phyloP scores from a whole-genome alignment of 352 stramenopile genomes.

The Globisporangium takayamanum region DNA sequence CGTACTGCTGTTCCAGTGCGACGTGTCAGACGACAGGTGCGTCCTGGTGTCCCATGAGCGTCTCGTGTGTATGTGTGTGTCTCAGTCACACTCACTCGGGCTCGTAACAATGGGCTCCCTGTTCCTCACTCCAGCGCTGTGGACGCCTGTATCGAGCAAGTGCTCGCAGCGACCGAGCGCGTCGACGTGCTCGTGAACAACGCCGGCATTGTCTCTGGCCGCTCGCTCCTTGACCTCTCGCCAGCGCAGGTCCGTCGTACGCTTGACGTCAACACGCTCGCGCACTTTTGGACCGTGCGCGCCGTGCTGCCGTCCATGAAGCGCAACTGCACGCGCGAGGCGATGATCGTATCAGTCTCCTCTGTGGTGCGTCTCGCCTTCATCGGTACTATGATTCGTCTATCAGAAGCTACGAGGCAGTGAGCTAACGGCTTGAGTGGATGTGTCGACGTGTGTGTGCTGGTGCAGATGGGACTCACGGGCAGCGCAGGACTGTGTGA shows the following conservation, averaged over 20 bases:
- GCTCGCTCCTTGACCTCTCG: conserved; percentile 31
- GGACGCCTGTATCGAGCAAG: conserved; percentile 19
- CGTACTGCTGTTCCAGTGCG: conserved; percentile 45
- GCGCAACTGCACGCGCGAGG: conserved; percentile 20
- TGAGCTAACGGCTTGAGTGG: too few relatives aligned
- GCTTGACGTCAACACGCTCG: conserved; percentile 56
- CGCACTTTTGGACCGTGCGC: conserved; percentile 72
- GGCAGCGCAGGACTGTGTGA: conserved; percentile 55
- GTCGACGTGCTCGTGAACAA: conserved; percentile 61
- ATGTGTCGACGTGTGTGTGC: not conserved
- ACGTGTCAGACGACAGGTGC: conserved; percentile 57
- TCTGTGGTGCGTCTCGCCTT: conserved; percentile 39
- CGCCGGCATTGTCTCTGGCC: conserved; percentile 44
- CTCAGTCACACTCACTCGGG: too few relatives aligned
- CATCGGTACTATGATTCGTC: not conserved
- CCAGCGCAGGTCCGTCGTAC: conserved; percentile 39
- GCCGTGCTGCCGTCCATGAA: conserved; percentile 61
- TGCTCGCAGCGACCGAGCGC: conserved; percentile 26
- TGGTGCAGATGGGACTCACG: conserved; percentile 57
- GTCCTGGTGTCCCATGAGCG: conserved; percentile 1
- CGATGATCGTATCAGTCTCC: conserved; percentile 64
- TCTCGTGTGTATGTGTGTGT: not conserved
- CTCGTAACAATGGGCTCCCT: too few relatives aligned
- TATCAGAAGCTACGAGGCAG: not conserved
- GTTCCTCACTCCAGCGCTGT: conserved; percentile 20